Evolutionary conservation across 129 eudicot genomes (phyloP).

Genomic region (Solidago caesia): DNA sequence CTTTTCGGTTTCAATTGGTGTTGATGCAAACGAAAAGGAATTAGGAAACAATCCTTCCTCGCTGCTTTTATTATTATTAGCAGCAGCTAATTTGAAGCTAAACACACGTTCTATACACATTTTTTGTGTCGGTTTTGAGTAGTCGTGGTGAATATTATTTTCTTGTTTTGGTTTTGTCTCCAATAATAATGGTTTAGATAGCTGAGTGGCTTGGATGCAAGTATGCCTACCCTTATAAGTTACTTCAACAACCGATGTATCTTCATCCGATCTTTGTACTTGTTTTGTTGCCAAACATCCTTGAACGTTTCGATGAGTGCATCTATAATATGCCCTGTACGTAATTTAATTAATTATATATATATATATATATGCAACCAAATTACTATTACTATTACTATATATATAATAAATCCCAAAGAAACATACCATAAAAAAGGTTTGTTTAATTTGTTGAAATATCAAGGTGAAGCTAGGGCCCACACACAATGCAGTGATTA

Average conservation of each 20-base stretch:
- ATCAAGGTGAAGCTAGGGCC: too few relatives aligned
- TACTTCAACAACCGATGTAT: conserved; percentile 50
- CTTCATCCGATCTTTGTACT: conserved; percentile 63
- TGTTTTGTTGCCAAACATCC: conserved; percentile 73
- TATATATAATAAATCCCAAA: too few relatives aligned
- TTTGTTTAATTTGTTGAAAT: too few relatives aligned
- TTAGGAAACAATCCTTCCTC: conserved; percentile 38
- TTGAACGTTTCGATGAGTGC: conserved; percentile 56
- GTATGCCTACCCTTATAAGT: conserved; percentile 59
- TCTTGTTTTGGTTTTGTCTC: conserved; percentile 28
- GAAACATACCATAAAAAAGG: too few relatives aligned
- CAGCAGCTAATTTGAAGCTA: conserved; percentile 18
- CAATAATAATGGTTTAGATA: conserved; percentile 13
- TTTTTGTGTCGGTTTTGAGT: conserved; percentile 12
- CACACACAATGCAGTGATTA: too few relatives aligned
- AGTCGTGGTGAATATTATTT: not conserved
- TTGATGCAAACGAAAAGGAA: conserved; percentile 50
- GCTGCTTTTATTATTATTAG: not conserved
- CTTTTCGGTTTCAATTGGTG: conserved; percentile 43
- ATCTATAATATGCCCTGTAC: conserved; percentile 63
- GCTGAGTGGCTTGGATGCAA: conserved; percentile 44
- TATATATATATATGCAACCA: not conserved
- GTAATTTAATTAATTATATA: conserved; percentile 1
- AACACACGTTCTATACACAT: conserved; percentile 14
- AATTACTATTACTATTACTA: too few relatives aligned